Evolutionary conservation across 768 basidiomycete species (phyloP).

Genomic region (Boletus pseudo-olivaceus): DNA sequence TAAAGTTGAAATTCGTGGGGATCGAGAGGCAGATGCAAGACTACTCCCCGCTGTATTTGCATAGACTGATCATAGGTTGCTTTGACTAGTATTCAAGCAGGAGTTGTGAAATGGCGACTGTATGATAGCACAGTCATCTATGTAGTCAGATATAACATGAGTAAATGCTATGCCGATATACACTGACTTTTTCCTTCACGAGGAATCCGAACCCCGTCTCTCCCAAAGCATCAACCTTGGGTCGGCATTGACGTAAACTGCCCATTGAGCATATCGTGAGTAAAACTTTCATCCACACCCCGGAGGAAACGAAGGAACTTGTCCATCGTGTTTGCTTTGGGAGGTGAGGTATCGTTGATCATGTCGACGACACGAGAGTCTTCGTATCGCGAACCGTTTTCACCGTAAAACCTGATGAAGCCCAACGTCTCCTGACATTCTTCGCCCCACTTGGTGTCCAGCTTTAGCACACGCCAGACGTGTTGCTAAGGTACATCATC

Average conservation of each 20-base stretch:
- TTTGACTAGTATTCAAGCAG: neutral
- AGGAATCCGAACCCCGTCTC: neutral
- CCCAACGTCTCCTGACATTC: slow-evolving; percentile 48
- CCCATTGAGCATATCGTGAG: slow-evolving; percentile 21
- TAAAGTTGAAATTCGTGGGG: slow-evolving; percentile 57
- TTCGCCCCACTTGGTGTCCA: slow-evolving; percentile 41
- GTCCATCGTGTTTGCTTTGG: slow-evolving; percentile 46
- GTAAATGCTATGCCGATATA: slow-evolving; percentile 1
- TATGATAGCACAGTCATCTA: neutral
- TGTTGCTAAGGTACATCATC: slow-evolving; percentile 34
- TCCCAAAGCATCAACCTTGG: neutral
- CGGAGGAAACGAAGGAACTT: slow-evolving; percentile 47
- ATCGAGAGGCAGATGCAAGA: slow-evolving; percentile 39
- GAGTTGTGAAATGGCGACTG: neutral
- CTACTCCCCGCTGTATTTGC: slow-evolving; percentile 18
- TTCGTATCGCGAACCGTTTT: slow-evolving; percentile 45
- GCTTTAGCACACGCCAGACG: slow-evolving; percentile 48
- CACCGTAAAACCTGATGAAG: slow-evolving; percentile 56
- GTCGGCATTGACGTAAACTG: neutral
- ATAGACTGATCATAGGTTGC: slow-evolving; percentile 8
- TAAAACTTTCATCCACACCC: slow-evolving; percentile 42
- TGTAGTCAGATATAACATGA: neutral
- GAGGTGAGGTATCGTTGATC: slow-evolving; percentile 43
- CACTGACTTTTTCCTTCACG: neutral
- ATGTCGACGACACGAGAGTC: slow-evolving; percentile 49